phyloP scores from a whole-genome alignment of 2,329 filamentous ascomycete genomes.

The Delphinella strobiligena region DNA sequence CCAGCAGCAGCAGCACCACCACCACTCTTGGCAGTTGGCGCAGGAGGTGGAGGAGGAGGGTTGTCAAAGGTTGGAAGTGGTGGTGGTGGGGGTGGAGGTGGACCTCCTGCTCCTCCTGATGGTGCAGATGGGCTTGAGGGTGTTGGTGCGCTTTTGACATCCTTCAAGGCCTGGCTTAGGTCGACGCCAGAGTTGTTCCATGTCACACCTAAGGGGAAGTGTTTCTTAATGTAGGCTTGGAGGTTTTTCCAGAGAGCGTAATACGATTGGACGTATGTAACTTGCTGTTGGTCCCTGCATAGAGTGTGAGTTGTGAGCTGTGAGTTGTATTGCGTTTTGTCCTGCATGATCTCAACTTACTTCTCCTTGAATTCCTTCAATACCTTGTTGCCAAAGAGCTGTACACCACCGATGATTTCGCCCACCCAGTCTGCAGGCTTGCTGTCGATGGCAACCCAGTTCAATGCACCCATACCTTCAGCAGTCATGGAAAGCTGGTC shows the following conservation, averaged over 20 bases:
- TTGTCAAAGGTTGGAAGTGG: slow-evolving; percentile 32
- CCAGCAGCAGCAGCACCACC: slow-evolving; percentile 30
- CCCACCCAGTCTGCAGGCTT: slow-evolving; percentile 79
- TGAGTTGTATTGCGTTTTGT: background rate
- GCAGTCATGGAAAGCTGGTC: slow-evolving; percentile 78
- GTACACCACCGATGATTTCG: slow-evolving; percentile 69
- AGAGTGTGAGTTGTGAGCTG: background rate
- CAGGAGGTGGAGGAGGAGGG: slow-evolving; percentile 49
- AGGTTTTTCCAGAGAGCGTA: slow-evolving; percentile 82
- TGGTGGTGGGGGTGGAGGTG: slow-evolving; percentile 56
- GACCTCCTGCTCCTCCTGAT: slow-evolving; percentile 42
- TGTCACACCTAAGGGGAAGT: slow-evolving; percentile 64
- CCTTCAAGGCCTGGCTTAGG: slow-evolving; percentile 55
- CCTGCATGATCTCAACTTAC: slow-evolving; percentile 37
- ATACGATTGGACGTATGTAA: slow-evolving; percentile 87
- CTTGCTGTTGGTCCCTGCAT: slow-evolving; percentile 60
- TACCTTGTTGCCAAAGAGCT: slow-evolving; percentile 92
- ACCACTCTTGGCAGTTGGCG: slow-evolving; percentile 29
- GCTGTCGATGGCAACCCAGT: slow-evolving; percentile 76
- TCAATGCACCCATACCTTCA: slow-evolving; percentile 78
- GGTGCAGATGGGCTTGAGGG: slow-evolving; percentile 30
- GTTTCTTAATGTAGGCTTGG: slow-evolving; percentile 69
- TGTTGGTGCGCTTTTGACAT: slow-evolving; percentile 26
- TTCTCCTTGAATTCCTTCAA: slow-evolving; percentile 82
- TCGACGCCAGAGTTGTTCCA: slow-evolving; percentile 77